These are phyloP conservation scores for Kodamaea laetipori DNA, from an alignment of 805 yeast species.

Conservation along the genomic window DNA sequence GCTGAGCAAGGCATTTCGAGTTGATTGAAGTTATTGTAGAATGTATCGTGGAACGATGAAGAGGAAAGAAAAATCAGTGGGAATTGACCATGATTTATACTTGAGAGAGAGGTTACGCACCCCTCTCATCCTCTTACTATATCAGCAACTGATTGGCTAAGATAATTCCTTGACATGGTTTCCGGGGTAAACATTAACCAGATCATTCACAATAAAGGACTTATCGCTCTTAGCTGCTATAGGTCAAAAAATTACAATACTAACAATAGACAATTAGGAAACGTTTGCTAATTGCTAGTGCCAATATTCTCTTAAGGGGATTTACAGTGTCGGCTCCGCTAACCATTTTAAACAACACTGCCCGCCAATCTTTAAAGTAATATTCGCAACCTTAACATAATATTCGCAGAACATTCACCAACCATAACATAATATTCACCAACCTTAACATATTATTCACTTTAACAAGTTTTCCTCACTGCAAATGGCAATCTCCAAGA, in stretches of 20 bases:
- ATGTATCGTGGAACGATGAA: conserved; percentile 5
- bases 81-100: conserved; percentile 2
- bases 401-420: too few relatives aligned
- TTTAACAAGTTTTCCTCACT: too few relatives aligned
- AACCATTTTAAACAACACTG: too few relatives aligned
- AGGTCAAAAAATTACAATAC: neutral
- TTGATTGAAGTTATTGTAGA: neutral
- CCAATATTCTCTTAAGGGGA: too few relatives aligned
- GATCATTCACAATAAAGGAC: conserved; percentile 1
- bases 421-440: too few relatives aligned
- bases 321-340: too few relatives aligned
- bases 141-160: conserved; percentile 2
- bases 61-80: neutral
- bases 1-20: conserved; percentile 9
- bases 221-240: neutral
- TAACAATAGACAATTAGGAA: conserved; percentile 1
- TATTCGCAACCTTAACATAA: too few relatives aligned
- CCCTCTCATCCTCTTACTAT: neutral
- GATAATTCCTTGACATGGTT: neutral
- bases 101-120: neutral
- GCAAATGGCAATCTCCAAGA: too few relatives aligned
- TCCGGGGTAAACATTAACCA: conserved; percentile 2
- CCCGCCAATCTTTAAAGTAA: too few relatives aligned
- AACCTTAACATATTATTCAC: too few relatives aligned
- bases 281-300: neutral